Percentiles rank a stretch among this genome's conserved stretches.
These are phyloP conservation scores for Wickerhamiella spandovensis DNA, from an alignment of 805 yeast species.

Conservation along the genomic window DNA sequence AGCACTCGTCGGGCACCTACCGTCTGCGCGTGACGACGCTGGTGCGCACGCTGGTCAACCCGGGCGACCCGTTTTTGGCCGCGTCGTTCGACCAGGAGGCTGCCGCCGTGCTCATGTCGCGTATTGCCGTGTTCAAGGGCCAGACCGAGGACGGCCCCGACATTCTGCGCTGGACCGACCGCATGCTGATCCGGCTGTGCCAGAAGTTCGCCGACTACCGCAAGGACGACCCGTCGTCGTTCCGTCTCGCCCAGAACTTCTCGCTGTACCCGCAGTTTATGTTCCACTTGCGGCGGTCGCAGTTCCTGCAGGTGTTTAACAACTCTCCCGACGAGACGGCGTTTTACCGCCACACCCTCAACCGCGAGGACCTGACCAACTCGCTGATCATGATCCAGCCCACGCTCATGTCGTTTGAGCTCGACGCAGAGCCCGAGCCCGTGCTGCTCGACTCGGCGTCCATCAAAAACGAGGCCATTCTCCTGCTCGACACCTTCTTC, in stretches of 20 bases:
- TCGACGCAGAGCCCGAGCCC: constrained; percentile 77
- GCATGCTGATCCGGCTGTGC: constrained; percentile 78
- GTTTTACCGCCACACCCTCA: constrained; percentile 82
- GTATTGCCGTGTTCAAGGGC: constrained; percentile 77
- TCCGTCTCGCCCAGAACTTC: constrained; percentile 72
- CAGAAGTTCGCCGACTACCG: constrained; percentile 88
- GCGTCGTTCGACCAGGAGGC: constrained; percentile 95
- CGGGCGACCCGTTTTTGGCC: constrained; percentile 42
- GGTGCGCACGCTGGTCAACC: constrained; percentile 36
- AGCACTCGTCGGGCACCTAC: constrained; percentile 87
- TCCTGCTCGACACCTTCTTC: constrained; percentile 90
- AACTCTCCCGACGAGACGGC: constrained; percentile 99
- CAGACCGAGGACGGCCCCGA: constrained; percentile 84
- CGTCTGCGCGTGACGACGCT: constrained; percentile 87
- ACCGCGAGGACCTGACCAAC: constrained; percentile 84
- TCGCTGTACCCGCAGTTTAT: constrained; percentile 89
- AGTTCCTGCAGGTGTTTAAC: constrained; percentile 89
- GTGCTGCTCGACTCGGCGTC: constrained; percentile 90
- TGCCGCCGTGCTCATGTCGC: constrained; percentile 86
- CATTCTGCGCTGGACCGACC: constrained; percentile 87
- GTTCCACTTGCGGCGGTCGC: constrained; percentile 90
- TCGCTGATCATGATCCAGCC: constrained; percentile 97
- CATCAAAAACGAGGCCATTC: constrained; percentile 72
- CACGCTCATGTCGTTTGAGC: constrained; percentile 71
- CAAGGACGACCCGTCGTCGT: constrained; percentile 70